Conservation (phyloP, 2,329 filamentous ascomycete genomes). For the Phoma sp. region DNA sequence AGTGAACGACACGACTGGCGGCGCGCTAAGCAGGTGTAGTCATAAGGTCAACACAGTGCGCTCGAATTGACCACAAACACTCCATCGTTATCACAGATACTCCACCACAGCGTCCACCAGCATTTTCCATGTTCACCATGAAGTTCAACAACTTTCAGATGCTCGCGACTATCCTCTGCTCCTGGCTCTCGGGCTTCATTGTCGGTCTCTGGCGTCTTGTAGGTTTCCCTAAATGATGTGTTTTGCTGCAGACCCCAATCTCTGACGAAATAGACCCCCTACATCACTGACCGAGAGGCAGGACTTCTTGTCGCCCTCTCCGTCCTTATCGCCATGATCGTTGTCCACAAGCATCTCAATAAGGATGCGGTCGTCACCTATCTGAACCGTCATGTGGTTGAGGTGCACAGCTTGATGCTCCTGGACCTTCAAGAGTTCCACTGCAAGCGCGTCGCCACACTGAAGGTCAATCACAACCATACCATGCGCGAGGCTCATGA, state of each 20-base stretch:
- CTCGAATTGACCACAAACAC: background rate
- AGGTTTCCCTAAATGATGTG: background rate
- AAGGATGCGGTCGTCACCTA: conserved; percentile 5
- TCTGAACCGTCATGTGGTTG: conserved; percentile 2
- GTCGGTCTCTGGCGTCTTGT: conserved; percentile 3
- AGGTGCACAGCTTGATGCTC: conserved; percentile 9
- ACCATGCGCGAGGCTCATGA: conserved; percentile 6
- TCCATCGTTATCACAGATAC: background rate
- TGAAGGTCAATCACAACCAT: conserved; percentile 15
- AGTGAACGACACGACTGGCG: background rate
- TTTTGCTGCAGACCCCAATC: background rate
- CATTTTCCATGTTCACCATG: background rate
- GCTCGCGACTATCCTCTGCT: background rate
- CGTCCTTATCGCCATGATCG: background rate
- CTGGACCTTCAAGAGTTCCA: conserved; percentile 17
- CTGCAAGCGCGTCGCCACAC: conserved; percentile 3
- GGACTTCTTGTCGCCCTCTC: conserved; percentile 11
- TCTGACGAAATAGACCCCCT: background rate
- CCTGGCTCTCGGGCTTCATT: background rate
- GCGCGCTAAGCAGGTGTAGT: background rate
- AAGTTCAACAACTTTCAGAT: background rate
- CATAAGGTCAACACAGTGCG: background rate
- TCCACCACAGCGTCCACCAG: background rate
- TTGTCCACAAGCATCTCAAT: conserved; percentile 1
- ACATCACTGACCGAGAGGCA: background rate